These are phyloP conservation scores for Phytopythium ostracodes DNA, from an alignment of 352 stramenopile species.

Conservation along the genomic window DNA sequence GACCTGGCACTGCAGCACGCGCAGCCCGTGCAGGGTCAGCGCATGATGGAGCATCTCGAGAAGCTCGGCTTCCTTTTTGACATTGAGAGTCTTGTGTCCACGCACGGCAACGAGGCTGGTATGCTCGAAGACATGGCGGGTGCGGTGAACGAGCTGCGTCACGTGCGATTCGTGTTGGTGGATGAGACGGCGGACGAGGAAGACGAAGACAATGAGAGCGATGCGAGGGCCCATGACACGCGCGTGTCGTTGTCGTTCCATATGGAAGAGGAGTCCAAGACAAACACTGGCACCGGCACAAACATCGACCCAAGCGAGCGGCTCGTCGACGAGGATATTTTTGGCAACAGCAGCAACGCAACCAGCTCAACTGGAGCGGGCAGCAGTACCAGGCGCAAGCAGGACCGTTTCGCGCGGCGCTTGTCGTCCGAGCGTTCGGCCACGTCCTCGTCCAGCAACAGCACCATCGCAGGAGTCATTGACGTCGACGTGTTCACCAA, in stretches of 20 bases:
- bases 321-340: conserved; percentile 14
- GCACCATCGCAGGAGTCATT: conserved; percentile 62
- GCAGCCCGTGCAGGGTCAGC: conserved; percentile 33
- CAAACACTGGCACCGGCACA: conserved; percentile 9
- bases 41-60: conserved; percentile 73
- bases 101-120: conserved; percentile 82
- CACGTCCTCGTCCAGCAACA: conserved; percentile 27
- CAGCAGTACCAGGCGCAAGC: background rate
- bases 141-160: conserved; percentile 74
- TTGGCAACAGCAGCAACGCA: conserved; percentile 10
- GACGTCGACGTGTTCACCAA: conserved; percentile 80
- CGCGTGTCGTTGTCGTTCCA: conserved; percentile 56
- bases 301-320: background rate
- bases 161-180: conserved; percentile 76
- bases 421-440: conserved; percentile 19
- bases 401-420: conserved; percentile 2
- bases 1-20: conserved; percentile 66
- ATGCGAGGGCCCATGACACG: conserved; percentile 29
- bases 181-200: conserved; percentile 54
- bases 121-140: conserved; percentile 89
- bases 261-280: conserved; percentile 70
- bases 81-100: conserved; percentile 82
- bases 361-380: conserved; percentile 9
- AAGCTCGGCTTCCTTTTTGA: conserved; percentile 83
- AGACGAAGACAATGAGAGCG: conserved; percentile 23